Evolutionary conservation across 2,329 filamentous ascomycete genomes (phyloP).

Genomic region (Ophiosphaerella narmari): DNA sequence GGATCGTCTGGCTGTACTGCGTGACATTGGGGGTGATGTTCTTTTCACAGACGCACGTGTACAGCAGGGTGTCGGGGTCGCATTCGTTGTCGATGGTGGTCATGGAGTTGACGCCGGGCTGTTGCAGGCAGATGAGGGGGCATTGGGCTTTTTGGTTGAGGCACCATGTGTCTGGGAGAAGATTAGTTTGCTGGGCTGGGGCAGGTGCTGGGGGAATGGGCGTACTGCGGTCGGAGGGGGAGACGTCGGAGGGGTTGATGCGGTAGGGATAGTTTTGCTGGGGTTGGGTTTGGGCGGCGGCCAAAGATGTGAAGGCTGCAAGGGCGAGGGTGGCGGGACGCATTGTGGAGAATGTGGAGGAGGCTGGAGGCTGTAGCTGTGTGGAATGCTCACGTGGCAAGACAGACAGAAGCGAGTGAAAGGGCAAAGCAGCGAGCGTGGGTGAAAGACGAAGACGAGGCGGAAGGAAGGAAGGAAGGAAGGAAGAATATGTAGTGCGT

Average conservation of each 20-base stretch:
- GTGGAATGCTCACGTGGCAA: conserved; percentile 8
- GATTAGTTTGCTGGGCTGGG: conserved; percentile 21
- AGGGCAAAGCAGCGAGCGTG: conserved; percentile 35
- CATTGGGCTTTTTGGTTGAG: conserved; percentile 65
- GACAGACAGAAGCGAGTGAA: conserved; percentile 29
- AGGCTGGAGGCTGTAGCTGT: no score
- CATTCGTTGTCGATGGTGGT: conserved; percentile 67
- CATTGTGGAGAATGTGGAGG: conserved; percentile 42
- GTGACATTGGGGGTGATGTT: conserved; percentile 71
- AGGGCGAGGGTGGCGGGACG: conserved; percentile 57
- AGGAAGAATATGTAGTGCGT: neutral
- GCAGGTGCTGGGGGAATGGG: conserved; percentile 1
- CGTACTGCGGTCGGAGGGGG: conserved; percentile 59
- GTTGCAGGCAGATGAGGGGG: conserved; percentile 74
- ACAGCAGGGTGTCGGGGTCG: conserved; percentile 66
- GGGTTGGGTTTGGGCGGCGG: conserved; percentile 52
- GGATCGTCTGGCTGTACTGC: conserved; percentile 77
- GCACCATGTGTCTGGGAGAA: conserved; percentile 65
- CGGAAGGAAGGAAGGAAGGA: conserved; percentile 13
- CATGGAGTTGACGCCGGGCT: conserved; percentile 47
- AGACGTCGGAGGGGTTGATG: conserved; percentile 67
- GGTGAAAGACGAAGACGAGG: conserved; percentile 5
- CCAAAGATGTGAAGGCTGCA: conserved; percentile 57
- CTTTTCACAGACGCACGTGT: conserved; percentile 72
- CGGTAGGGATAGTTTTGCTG: conserved; percentile 46